Conservation (phyloP, 495 filamentous ascomycete species). For the Tetracladium marchalianum region DNA sequence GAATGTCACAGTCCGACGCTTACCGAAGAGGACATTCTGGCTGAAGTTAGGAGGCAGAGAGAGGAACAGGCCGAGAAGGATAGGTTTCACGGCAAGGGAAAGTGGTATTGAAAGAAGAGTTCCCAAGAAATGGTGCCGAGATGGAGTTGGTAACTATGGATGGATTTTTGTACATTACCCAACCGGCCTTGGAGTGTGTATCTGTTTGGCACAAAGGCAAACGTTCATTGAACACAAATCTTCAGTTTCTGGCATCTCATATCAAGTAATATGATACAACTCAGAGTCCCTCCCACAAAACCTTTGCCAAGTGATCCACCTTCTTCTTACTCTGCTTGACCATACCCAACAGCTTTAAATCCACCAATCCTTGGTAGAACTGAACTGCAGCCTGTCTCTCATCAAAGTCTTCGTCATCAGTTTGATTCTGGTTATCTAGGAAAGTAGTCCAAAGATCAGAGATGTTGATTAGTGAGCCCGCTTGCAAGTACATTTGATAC, state of each 20-base stretch:
- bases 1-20: conserved; percentile 45
- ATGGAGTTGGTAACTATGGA: background rate
- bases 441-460: conserved; percentile 88
- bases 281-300: conserved; percentile 27
- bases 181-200: background rate
- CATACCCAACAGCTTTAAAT: conserved; percentile 76
- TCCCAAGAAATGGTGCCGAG: too few relatives aligned
- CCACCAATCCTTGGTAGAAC: conserved; percentile 77
- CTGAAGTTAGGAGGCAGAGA: conserved; percentile 28
- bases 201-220: background rate
- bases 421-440: conserved; percentile 59
- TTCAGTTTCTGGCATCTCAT: too few relatives aligned
- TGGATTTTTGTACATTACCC: background rate
- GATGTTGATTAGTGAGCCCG: conserved; percentile 78
- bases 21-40: conserved; percentile 19
- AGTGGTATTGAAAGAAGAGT: conserved; percentile 23
- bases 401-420: conserved; percentile 39
- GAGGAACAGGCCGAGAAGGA: conserved; percentile 21
- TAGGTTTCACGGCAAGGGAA: conserved; percentile 29
- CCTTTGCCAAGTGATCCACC: conserved; percentile 80
- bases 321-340: conserved; percentile 86
- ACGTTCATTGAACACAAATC: too few relatives aligned
- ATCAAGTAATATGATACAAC: too few relatives aligned
- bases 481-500: conserved; percentile 87
- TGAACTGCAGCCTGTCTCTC: conserved; percentile 49